Evolutionary conservation across 1,139 yeast genomes (phyloP).

Genomic region (Debaryomyces sp.): DNA sequence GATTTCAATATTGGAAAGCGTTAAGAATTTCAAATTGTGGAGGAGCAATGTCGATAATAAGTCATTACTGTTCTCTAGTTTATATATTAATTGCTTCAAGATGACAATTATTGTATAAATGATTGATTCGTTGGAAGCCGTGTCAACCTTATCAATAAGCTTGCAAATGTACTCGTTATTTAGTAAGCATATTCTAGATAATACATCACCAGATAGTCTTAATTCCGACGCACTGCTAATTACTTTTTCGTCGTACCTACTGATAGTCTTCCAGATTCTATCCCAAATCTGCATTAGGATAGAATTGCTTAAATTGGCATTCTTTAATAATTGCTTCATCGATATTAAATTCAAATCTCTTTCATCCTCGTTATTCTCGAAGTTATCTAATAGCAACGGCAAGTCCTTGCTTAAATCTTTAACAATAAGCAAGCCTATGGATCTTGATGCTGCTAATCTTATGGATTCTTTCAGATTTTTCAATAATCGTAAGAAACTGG

Average conservation of each 20-base stretch:
- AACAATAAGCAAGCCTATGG: slow-evolving; percentile 54
- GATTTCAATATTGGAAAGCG: slow-evolving; percentile 36
- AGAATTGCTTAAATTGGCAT: slow-evolving; percentile 15
- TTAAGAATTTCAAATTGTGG: slow-evolving; percentile 19
- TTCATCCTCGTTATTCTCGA: slow-evolving; percentile 22
- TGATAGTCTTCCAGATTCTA: slow-evolving; percentile 19
- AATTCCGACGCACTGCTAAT: slow-evolving; percentile 24
- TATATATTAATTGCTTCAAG: slow-evolving; percentile 34
- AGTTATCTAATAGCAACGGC: slow-evolving; percentile 29
- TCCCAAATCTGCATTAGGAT: slow-evolving; percentile 17
- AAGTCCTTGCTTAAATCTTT: slow-evolving; percentile 38
- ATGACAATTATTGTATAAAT: slow-evolving; percentile 37
- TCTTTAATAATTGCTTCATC: slow-evolving; percentile 38
- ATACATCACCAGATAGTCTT: slow-evolving; percentile 35
- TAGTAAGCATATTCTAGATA: slow-evolving; percentile 26
- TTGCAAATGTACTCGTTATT: slow-evolving; percentile 18
- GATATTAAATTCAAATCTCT: slow-evolving; percentile 37
- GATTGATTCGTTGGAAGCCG: slow-evolving; percentile 19
- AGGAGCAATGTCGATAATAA: slow-evolving; percentile 16
- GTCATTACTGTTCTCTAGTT: slow-evolving; percentile 16
- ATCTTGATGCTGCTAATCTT: slow-evolving; percentile 51
- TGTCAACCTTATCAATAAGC: slow-evolving; percentile 16
- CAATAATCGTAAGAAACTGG: slow-evolving; percentile 32
- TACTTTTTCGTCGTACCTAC: slow-evolving; percentile 11
- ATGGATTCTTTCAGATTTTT: slow-evolving; percentile 37